Base-by-base conservation (phyloP, 1,284 basidiomycete genomes). In the Amylostereum areolatum region DNA sequence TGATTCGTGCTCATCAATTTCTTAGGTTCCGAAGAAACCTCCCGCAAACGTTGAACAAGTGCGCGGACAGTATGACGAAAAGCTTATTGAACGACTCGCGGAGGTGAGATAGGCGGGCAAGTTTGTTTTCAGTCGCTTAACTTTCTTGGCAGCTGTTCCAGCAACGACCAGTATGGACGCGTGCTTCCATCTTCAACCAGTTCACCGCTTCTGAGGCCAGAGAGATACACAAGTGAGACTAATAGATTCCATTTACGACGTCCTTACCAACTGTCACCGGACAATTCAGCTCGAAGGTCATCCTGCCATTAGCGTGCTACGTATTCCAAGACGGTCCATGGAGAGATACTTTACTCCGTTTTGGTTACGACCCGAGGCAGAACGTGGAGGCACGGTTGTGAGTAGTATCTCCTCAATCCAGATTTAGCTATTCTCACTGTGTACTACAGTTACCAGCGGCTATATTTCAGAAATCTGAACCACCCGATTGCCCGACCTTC, bases 271-370 rank as follows among this genome's bases (percentile, higher is more conserved):
- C 2, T 53, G 34, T 41, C 50, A 37, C 2, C 32, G 11, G 12
- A 31, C 9, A 33, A 25, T 9, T 6, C 51, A 91, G 88, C 55
- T 88, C 87, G 4, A 91, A 91, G 62, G 66, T 78, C 12, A 68
- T 88, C 11, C 73, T 89, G 25, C 80, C 84, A 10, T 66, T 87
- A 3, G 79, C 84, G 5, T 85, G 85, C 43, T 99, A 95, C 63
- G 85, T 90, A 2, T 96, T 98, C 62, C 81, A 85, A 52, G 95
- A 97, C 55, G 96, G 96, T 0, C 92, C 94, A 2, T 98, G 90
- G 86, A 78, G 92, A 46, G 95, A 98, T 62, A 89, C 89, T 6
- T 75, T 96, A 43, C 78, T 98, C 28, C 80, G 83, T 40, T 89
- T 93, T 51, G 85, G 86, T 3, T 98, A 96, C 62, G 96, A 99